Evolutionary conservation across 768 basidiomycete genomes (phyloP), one percentile per base, ranked within the genome.

Genomic region (Lentinula raphanica): DNA sequence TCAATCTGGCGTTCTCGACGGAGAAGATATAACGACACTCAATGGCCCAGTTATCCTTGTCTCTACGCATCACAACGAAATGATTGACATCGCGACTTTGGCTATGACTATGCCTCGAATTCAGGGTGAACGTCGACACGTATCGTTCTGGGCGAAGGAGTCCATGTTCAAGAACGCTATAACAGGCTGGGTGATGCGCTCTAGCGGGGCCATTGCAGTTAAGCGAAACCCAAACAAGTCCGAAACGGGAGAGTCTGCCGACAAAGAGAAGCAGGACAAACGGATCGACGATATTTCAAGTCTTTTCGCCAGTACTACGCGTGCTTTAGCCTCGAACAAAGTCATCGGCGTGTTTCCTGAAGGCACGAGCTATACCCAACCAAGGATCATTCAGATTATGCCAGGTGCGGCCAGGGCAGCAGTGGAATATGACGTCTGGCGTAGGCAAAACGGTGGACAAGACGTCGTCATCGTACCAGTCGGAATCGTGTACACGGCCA

Each of bases 91-190:
- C 35, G 79, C 76, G 4, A 67, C 74, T 12, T 69, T 80, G 15
- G 69, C 80, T 54, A 79, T 73, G 39, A 86, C 79, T 17, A 79
- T 89, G 49, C 85, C 87, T 3, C 72, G 86, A 63, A 13, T 4
- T 38, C 38, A 28, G 25, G 51, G 51, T 23, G 51, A 53, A 53
- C 74, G 77, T 35, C 78, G 84, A 27, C 76, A 73, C 40, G 68
- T 90, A 32, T 83, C 81, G 55, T 83, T 78, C 67, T 83, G 88
- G 86, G 85, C 86, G n/a, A 91, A 89, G 65, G 81, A 85, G 27
- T 79, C 75, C 0, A 72, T 90, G 64, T 91, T 90, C 71, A 72
- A 71, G 25, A 82, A 86, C 60, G 84, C 83, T 0, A 63, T 85
- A 1, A 63, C 75, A 1, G 74, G 78, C 0, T 72, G 74, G 1